Conservation (phyloP, 345 rosid genomes). For the Pugionium dolabratum region DNA sequence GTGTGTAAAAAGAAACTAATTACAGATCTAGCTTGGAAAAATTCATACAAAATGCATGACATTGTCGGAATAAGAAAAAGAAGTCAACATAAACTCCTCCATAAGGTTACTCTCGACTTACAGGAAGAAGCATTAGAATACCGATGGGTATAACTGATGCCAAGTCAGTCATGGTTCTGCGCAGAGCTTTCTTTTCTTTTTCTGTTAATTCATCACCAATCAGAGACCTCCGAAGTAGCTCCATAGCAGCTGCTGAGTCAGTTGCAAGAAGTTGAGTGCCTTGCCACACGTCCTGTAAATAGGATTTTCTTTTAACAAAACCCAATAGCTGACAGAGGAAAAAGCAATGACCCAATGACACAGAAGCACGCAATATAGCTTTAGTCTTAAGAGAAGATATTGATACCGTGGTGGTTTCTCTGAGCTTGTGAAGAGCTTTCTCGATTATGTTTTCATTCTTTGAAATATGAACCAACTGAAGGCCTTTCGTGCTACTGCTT, state of each 20-base stretch:
- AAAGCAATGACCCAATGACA: slow-evolving; percentile 12
- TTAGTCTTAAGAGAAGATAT: slow-evolving; percentile 21
- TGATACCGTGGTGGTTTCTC: slow-evolving; percentile 81
- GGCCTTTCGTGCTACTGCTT: slow-evolving; percentile 41
- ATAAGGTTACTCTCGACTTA: slow-evolving; percentile 50
- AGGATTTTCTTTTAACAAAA: not conserved
- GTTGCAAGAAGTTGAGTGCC: slow-evolving; percentile 96
- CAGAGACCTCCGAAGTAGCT: slow-evolving; percentile 64
- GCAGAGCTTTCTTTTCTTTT: slow-evolving; percentile 80
- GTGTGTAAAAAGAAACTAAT: slow-evolving; percentile 20
- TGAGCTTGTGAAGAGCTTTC: slow-evolving; percentile 77
- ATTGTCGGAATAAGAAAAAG: slow-evolving; percentile 3
- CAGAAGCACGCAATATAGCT: not conserved
- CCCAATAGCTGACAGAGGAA: slow-evolving; percentile 19
- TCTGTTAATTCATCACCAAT: slow-evolving; percentile 85
- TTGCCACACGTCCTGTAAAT: slow-evolving; percentile 84
- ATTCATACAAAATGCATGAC: not conserved
- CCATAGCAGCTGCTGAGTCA: slow-evolving; percentile 83
- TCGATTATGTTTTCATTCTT: slow-evolving; percentile 66
- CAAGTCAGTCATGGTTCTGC: slow-evolving; percentile 84
- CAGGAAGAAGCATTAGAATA: slow-evolving; percentile 95
- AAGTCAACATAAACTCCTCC: slow-evolving; percentile 2
- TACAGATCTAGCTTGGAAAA: slow-evolving; percentile 13
- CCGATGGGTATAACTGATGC: slow-evolving; percentile 98
- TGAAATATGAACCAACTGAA: slow-evolving; percentile 51